Base-by-base conservation (phyloP, 495 filamentous ascomycete genomes). In the Neurospora africana region DNA sequence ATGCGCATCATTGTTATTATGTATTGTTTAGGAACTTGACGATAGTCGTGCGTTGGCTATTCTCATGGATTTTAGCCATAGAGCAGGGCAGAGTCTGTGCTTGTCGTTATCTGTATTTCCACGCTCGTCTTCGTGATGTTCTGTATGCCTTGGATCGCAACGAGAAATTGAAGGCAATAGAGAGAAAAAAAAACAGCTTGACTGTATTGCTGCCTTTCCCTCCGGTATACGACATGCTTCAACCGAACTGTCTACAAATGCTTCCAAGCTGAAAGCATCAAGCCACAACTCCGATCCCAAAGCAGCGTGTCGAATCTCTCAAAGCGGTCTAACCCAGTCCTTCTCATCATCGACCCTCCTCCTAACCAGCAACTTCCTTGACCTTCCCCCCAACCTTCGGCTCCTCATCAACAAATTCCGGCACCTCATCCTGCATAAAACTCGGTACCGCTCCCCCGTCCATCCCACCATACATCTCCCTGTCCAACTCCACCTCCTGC, bases 381-480 rank as follows among this genome's bases (percentile, higher is more conserved):
- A 95, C 87, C 84, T 95, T 93, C 21, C 82, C 83, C 3, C 76
- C 78, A 36, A 86, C 80, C 81, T 90, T 86, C 2, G 91, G 91
- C 33, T 91, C 86, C 81, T 92, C 90, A 82, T 94, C 95, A 74
- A 99, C 91, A 82, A 98, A 99, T 67, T 92, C 89, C 36, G 95
- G 53, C 37, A 83, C 80, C 78, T 84, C 94, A 77, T 97, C 94
- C 79, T 92, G 86, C 86, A 99, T 87, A 82, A 95, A 98, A 73
- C 90, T 90, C 10, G 96, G 96, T 74, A 95, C 83, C 0, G 69
- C 71, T 21, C 67, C 73, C 19, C 43, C 69, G 30, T 88, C 88
- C 23, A 84, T 85, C 68, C 88, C 87, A 21, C 84, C 86, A 65
- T 65, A 65, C 61, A 87, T 82, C 65, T 84, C 84, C 47, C 81